phyloP scores from a whole-genome alignment of 768 basidiomycete species.

The Mycena vulgaris region DNA sequence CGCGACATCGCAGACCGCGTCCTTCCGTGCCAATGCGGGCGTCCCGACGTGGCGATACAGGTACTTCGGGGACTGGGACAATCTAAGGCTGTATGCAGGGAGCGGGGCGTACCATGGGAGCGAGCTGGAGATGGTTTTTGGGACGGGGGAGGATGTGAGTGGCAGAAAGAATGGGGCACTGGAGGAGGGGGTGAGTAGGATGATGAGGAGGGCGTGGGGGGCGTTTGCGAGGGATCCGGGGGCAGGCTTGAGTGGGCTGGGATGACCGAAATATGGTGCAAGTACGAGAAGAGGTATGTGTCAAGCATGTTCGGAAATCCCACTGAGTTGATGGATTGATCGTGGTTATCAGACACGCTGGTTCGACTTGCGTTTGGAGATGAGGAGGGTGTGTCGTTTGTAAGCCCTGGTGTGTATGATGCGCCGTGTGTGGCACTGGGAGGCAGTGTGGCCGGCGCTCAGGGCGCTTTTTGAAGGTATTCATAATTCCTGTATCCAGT shows the following conservation, averaged over 20 bases:
- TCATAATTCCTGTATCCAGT: too few relatives aligned
- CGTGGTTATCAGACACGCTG: constrained; percentile 14
- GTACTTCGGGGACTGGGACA: constrained; percentile 29
- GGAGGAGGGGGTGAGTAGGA: constrained; percentile 19
- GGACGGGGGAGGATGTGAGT: constrained; percentile 21
- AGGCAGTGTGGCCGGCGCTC: constrained; percentile 20
- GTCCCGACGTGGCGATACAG: constrained; percentile 28
- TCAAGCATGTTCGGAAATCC: background rate
- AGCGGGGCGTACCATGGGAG: constrained; percentile 31
- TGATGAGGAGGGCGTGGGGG: constrained; percentile 19
- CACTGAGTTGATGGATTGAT: background rate
- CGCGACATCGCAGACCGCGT: constrained; percentile 1
- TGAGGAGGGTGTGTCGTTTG: constrained; percentile 11
- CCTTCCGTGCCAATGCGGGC: constrained; percentile 13
- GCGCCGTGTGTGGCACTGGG: constrained; percentile 16
- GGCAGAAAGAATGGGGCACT: constrained; percentile 1
- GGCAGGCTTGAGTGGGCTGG: constrained; percentile 7
- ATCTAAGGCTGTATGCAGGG: constrained; percentile 22
- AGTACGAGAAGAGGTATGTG: constrained; percentile 10
- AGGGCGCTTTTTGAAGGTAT: constrained; percentile 23
- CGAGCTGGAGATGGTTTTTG: constrained; percentile 26
- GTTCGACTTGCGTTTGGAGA: constrained; percentile 24
- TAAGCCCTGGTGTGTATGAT: constrained; percentile 26
- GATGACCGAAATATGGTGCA: constrained; percentile 25
- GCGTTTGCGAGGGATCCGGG: constrained; percentile 28